These are phyloP conservation scores for Bassia scoparia DNA, from an alignment of 148 eudicot species.

Conservation along the genomic window DNA sequence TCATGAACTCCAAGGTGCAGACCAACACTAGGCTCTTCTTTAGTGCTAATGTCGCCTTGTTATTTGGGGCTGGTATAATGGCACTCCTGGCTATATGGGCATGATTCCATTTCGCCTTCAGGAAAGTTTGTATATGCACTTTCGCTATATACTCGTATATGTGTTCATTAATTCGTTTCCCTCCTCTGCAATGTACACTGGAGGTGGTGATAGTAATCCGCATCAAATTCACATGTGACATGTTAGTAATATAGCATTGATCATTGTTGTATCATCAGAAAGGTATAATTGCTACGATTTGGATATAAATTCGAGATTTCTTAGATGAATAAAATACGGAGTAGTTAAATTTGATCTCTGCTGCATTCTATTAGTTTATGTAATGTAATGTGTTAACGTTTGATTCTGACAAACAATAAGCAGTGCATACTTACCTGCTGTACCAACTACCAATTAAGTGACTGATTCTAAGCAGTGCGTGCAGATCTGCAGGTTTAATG, in stretches of 20 bases:
- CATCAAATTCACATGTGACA: not conserved
- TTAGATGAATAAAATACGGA: not conserved
- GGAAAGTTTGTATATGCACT: not conserved
- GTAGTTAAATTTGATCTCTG: not conserved
- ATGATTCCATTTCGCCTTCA: not conserved
- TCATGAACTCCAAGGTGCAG: constrained; percentile 40
- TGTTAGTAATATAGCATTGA: not conserved
- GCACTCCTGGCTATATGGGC: constrained; percentile 49
- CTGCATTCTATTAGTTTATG: not conserved
- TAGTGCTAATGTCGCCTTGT: constrained; percentile 21
- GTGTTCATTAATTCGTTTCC: not conserved
- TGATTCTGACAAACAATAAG: no score
- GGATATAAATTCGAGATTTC: not conserved
- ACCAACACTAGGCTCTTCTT: constrained; percentile 32
- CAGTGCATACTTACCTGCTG: no score
- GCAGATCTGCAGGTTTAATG: no score
- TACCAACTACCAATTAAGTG: no score
- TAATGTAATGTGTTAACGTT: no score
- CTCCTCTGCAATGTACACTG: not conserved
- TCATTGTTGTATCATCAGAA: not conserved
- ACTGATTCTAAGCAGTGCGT: no score
- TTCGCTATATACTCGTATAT: not conserved
- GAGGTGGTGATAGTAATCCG: not conserved
- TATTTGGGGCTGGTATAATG: constrained; percentile 43
- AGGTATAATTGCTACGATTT: not conserved